Evolutionary conservation across 768 basidiomycete species (phyloP), one percentile per base, ranked within the genome.

Genomic region (Phylloporus sp.): DNA sequence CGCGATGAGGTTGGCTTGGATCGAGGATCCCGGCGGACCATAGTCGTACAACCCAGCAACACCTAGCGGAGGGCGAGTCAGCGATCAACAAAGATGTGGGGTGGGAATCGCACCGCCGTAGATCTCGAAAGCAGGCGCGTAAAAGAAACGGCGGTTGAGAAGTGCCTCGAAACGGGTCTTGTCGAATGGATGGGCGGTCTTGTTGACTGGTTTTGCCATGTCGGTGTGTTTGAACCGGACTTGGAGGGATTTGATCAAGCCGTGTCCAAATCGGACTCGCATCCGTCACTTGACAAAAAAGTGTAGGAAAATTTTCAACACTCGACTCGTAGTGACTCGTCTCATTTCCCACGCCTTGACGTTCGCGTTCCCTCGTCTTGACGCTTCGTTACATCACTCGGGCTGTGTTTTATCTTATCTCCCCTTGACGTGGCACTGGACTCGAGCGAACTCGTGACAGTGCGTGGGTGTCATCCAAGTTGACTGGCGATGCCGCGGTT

Each of bases 11-110:
- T 98, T 98, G 49, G 95, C 90, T 61, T 97, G 94, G 27, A 98
- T 77, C 3, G 92, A 80, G 2, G 96, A 94, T 49, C 96, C 95
- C 1, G 95, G 90, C 43, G 94, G 95, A 34, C 95, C 94, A 61
- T 96, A 97, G 69, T 98, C 96, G 71, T 98, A 99, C 34, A 99
- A 73, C 43, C 96, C 96, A 52, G 93, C 94, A 56, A 97, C 88
- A 69, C 95, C 94, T 52, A 2, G 22, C 1, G 18, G 14, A 13
- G 3, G 21, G 23, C 17, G 28, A 4, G 29, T 32, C n/a, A 21
- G 22, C 7, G 15, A 6, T 18, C 6, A 10, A 13, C 17, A 10
- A 13, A 3, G 18, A 21, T 15, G n/a, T n/a, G n/a, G 15, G 31
- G 31, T 4, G 27, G 17, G 18, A 6, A 3, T 9, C 44, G 17